Percentiles rank a stretch among this genome's conserved stretches.
Conservation (phyloP, 1,284 basidiomycete species). For the Cutaneotrichosporon daszewskae region DNA sequence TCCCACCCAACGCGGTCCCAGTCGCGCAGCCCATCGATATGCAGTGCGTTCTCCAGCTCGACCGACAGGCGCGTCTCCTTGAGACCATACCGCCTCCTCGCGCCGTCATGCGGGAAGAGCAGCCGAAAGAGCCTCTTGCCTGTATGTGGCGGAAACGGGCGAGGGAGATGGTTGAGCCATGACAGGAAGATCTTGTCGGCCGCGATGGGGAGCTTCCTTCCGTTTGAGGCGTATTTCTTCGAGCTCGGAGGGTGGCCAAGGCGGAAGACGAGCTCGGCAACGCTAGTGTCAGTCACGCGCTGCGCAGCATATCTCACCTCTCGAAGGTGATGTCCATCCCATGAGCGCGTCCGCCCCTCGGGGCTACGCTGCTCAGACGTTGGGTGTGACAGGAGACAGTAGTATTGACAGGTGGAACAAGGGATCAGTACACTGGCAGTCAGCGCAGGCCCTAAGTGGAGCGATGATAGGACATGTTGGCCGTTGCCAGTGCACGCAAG, state of each 20-base stretch:
- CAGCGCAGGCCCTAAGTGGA: no score
- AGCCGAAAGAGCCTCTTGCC: slow-evolving; percentile 57
- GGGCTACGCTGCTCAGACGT: no score
- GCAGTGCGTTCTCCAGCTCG: slow-evolving; percentile 55
- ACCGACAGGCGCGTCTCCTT: slow-evolving; percentile 63
- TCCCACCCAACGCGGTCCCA: slow-evolving; percentile 51
- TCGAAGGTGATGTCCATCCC: slow-evolving; percentile 36
- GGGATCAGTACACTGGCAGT: no score
- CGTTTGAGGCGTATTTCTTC: slow-evolving; percentile 1
- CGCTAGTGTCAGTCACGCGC: slow-evolving; percentile 15
- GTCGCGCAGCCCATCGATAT: slow-evolving; percentile 46
- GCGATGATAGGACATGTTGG: no score
- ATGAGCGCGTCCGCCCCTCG: no score
- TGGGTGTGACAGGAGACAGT: no score
- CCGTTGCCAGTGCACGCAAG: no score
- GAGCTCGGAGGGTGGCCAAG: slow-evolving; percentile 32
- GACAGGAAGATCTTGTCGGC: slow-evolving; percentile 32
- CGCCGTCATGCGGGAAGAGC: slow-evolving; percentile 75
- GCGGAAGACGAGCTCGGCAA: slow-evolving; percentile 30
- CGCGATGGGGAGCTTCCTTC: background rate
- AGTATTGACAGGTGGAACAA: no score
- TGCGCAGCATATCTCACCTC: slow-evolving; percentile 12
- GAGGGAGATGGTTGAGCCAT: slow-evolving; percentile 31
- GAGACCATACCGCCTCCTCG: slow-evolving; percentile 63
- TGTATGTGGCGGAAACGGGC: slow-evolving; percentile 22